A percentile compares a stretch with the other conserved stretches of the same genome.
These are phyloP conservation scores for Yarrowia porcina DNA, from an alignment of 805 yeast genomes.

Conservation along the genomic window DNA sequence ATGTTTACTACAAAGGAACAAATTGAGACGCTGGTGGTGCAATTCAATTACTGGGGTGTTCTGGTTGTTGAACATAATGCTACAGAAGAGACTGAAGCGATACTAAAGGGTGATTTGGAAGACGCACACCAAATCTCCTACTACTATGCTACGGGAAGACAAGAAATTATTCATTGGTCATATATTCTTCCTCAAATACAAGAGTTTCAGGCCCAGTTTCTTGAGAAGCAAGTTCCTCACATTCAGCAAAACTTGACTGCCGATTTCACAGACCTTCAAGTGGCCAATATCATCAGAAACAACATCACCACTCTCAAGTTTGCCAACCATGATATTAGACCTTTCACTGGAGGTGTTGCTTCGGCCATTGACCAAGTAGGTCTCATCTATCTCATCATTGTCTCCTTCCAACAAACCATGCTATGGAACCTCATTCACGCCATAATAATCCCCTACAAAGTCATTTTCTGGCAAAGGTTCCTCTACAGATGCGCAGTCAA, in stretches of 20 bases:
- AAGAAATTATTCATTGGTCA: neutral
- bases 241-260: neutral
- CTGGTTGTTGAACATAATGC: neutral
- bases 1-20: neutral
- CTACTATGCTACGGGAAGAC: constrained; percentile 3
- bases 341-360: constrained; percentile 39
- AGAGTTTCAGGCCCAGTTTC: neutral
- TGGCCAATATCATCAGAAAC: constrained; percentile 2
- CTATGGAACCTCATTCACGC: constrained; percentile 27
- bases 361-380: constrained; percentile 47
- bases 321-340: constrained; percentile 26
- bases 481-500: neutral
- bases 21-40: neutral
- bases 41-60: constrained; percentile 14
- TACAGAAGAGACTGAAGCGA: neutral
- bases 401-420: constrained; percentile 66
- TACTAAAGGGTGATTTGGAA: neutral
- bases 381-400: constrained; percentile 63
- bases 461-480: constrained; percentile 1
- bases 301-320: neutral
- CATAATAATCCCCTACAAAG: neutral
- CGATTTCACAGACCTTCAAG: neutral
- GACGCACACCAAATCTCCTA: neutral
- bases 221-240: neutral
- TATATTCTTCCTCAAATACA: neutral